Evolutionary conservation across 352 stramenopile species (phyloP).

Genomic region (Phytophthora ramorum): DNA sequence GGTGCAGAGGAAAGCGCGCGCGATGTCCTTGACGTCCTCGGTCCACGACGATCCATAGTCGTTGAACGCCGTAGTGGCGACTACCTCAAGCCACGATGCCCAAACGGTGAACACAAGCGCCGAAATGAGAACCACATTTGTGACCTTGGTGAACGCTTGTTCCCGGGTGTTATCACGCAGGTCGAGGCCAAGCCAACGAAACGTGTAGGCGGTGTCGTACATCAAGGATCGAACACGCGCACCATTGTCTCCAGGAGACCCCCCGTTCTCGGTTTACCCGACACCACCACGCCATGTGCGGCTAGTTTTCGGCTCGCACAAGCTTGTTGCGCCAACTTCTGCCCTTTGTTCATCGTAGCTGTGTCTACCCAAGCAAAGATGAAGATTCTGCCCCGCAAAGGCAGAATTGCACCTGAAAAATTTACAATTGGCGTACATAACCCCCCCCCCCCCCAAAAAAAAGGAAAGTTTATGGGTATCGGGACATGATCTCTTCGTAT

Average conservation of each 20-base stretch:
- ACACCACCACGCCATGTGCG: not conserved
- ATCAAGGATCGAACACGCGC: slow-evolving; percentile 33
- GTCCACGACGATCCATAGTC: slow-evolving; percentile 25
- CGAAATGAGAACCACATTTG: slow-evolving; percentile 38
- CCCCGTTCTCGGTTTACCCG: not conserved
- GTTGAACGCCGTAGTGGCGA: slow-evolving; percentile 28
- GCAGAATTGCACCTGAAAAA: too few species aligned
- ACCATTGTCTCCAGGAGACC: not conserved
- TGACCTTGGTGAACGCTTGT: slow-evolving; percentile 42
- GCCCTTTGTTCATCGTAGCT: too few species aligned
- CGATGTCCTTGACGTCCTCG: slow-evolving; percentile 16
- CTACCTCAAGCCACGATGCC: slow-evolving; percentile 26
- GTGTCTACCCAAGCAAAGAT: too few species aligned
- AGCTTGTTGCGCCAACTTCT: not conserved
- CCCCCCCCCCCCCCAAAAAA: too few species aligned
- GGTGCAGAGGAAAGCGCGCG: slow-evolving; percentile 22
- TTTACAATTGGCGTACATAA: too few species aligned
- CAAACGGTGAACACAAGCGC: slow-evolving; percentile 37
- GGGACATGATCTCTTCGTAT: not conserved
- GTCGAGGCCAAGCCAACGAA: slow-evolving; percentile 43
- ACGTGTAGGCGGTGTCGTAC: slow-evolving; percentile 44
- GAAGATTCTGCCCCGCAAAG: not conserved
- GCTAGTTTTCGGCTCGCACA: not conserved
- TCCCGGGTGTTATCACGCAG: slow-evolving; percentile 37
- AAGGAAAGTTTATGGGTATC: too few species aligned